Evolutionary conservation across 768 basidiomycete genomes (phyloP), one percentile per base, ranked within the genome.

Genomic region (Mycena galericulata): DNA sequence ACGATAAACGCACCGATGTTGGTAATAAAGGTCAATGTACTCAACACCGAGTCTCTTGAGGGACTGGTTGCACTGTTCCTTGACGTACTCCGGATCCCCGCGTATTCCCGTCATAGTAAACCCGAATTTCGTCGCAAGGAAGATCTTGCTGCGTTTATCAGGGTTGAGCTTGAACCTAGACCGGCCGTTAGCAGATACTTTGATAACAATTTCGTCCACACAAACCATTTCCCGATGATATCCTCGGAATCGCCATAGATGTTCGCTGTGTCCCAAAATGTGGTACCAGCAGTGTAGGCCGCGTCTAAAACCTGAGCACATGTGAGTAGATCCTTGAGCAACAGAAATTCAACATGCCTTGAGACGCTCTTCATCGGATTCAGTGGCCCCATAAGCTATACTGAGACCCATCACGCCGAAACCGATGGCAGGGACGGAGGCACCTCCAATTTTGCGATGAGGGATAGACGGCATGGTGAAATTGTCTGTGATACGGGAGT

Each of bases 321-420:
- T 15, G 10, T 26, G 24, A 32, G 14, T 38, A 4, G 15, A 46
- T 34, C 15, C 26, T 24, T 29, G 26, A 22, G 24, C 18, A 12
- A 26, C 11, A 47, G 12, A 8, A 30, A n/a, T n/a, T n/a, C n/a
- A n/a, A n/a, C 73, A n/a, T 50, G 84, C 84, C 78, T 83, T 84
- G 56, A 87, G 76, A 2, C 86, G 81, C 51, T 86, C 84, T 64
- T 86, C 84, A 55, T 87, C 85, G 14, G 81, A 60, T 24, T 75
- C 75, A 0, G 69, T 67, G 0, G 67, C 63, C 24, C 86, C 85
- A 51, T 86, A 86, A 67, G 62, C 80, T 1, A 75, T 76, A 11
- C 82, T 77, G 12, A 85, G 72, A 3, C 84, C 85, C 85, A 86
- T 86, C 12, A 79, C 79, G 17, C 86, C 86, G 64, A 81, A 86